Conservation (phyloP, 208 protist genomes). For the Histomonas meleagridis region DNA sequence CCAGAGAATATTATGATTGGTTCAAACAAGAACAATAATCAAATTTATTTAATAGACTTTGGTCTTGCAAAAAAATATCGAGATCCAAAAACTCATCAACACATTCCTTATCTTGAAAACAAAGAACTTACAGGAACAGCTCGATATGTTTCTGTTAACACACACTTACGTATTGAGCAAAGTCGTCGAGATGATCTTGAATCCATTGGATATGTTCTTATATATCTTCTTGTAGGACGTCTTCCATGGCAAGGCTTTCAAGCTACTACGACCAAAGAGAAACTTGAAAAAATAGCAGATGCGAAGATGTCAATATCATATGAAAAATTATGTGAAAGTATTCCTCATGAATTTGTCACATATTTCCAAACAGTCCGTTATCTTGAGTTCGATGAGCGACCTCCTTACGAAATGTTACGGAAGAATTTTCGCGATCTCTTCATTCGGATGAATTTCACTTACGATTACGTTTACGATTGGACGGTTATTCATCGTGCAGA, state of each 20-base stretch:
- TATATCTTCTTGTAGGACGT: slow-evolving; percentile 92
- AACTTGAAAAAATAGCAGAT: slow-evolving; percentile 92
- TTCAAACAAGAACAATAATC: slow-evolving; percentile 61
- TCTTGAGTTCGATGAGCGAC: background rate
- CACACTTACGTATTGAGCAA: slow-evolving; percentile 93
- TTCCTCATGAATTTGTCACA: slow-evolving; percentile 38
- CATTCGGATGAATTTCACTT: background rate
- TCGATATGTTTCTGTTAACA: slow-evolving; percentile 95
- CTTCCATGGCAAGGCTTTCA: slow-evolving; percentile 93
- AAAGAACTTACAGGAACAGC: slow-evolving; percentile 73
- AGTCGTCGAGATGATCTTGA: slow-evolving; percentile 62
- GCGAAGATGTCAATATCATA: slow-evolving; percentile 83
- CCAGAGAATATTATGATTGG: slow-evolving; percentile 98
- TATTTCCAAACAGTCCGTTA: background rate
- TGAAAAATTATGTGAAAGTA: slow-evolving; percentile 76
- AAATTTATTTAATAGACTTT: slow-evolving; percentile 45
- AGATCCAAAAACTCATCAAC: slow-evolving; percentile 85
- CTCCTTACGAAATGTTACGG: background rate
- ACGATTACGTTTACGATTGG: background rate
- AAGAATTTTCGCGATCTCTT: background rate
- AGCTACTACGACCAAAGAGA: slow-evolving; percentile 81
- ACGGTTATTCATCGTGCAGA: too few relatives aligned
- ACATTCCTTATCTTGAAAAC: slow-evolving; percentile 83
- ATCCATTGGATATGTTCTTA: slow-evolving; percentile 87
- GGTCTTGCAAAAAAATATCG: slow-evolving; percentile 93